Conservation (phyloP, 495 filamentous ascomycete genomes). For the Xylaria intraflava region DNA sequence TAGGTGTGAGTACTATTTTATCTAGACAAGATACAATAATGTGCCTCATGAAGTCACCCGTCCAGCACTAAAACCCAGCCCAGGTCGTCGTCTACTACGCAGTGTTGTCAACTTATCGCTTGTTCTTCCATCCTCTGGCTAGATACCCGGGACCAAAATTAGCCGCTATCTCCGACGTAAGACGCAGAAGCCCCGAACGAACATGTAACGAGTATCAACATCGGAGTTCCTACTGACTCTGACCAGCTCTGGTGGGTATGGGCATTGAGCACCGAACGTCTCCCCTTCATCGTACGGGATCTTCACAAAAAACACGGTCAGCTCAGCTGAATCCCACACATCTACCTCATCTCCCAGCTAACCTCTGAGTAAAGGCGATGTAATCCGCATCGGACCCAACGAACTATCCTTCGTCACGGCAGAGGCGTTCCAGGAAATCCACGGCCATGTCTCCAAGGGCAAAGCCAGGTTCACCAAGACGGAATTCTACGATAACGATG, state of each 20-base stretch:
- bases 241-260: slow-evolving; percentile 7
- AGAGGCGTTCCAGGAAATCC: slow-evolving; percentile 7
- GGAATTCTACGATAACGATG: slow-evolving; percentile 8
- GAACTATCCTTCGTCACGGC: slow-evolving; percentile 10
- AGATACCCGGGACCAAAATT: slow-evolving; percentile 10
- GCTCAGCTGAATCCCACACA: background rate
- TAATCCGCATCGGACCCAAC: slow-evolving; percentile 8
- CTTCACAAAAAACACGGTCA: slow-evolving; percentile 11
- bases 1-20: background rate
- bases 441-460: slow-evolving; percentile 8
- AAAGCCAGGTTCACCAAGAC: slow-evolving; percentile 7
- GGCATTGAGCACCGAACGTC: slow-evolving; percentile 1
- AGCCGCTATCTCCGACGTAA: slow-evolving; percentile 8
- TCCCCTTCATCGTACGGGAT: slow-evolving; percentile 4
- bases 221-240: background rate
- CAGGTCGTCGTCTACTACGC: slow-evolving; percentile 1
- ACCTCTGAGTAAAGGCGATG: slow-evolving; percentile 4
- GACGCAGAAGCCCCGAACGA: background rate
- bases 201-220: background rate
- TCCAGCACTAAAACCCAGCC: background rate
- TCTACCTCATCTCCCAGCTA: background rate
- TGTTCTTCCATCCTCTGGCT: slow-evolving; percentile 9
- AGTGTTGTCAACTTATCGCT: background rate
- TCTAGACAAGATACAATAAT: background rate
- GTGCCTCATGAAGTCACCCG: background rate